Evolutionary conservation across 176 grass and related monocot species (phyloP).

Genomic region (Aegilops bicornis): DNA sequence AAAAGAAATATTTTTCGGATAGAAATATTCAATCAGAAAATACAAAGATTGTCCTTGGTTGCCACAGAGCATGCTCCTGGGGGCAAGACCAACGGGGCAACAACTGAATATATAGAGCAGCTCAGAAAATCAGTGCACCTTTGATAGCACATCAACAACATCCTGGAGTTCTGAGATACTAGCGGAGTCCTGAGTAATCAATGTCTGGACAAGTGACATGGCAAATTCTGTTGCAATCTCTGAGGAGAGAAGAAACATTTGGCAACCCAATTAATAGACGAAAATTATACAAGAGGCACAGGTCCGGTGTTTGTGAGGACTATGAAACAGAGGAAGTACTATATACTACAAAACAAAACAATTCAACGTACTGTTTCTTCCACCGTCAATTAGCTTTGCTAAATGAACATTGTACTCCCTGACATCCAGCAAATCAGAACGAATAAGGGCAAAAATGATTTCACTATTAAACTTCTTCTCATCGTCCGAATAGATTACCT

Average conservation of each 20-base stretch:
- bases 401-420: conserved; percentile 85
- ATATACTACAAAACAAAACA: not conserved
- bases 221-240: conserved; percentile 67
- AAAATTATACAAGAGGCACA: not conserved
- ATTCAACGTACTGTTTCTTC: conserved; percentile 76
- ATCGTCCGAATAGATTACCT: conserved; percentile 83
- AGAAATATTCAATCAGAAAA: not conserved
- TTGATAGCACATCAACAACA: conserved; percentile 65
- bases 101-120: conserved; percentile 3
- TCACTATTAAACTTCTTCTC: conserved; percentile 86
- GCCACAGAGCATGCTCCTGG: not conserved
- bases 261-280: not conserved
- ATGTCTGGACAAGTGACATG: conserved; percentile 73
- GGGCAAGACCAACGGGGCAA: conserved; percentile 8
- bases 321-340: not conserved
- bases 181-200: conserved; percentile 68
- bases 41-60: not conserved
- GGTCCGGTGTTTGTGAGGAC: not conserved
- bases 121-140: conserved; percentile 33
- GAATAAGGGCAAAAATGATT: conserved; percentile 67
- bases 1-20: not conserved
- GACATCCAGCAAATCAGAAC: conserved; percentile 77
- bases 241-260: conserved; percentile 31
- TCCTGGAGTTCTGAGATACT: conserved; percentile 63
- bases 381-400: conserved; percentile 80